Base-by-base conservation (phyloP, 2,329 filamentous ascomycete genomes). In the Hypoxylon sp. region DNA sequence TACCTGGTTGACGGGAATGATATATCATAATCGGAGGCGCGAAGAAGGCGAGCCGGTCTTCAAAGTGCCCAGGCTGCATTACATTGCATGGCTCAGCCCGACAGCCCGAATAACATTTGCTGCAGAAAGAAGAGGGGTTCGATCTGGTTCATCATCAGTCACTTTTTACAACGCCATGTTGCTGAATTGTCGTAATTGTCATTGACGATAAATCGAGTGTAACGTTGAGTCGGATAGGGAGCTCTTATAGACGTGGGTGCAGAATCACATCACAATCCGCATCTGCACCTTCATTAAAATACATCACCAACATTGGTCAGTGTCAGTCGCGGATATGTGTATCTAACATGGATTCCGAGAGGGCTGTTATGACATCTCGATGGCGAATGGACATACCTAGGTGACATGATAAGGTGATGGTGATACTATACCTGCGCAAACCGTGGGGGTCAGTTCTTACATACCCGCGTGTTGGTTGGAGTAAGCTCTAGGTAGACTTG, bases 1-100 rank as follows among this genome's bases (percentile, higher is more conserved):
- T 60, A 59, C 64, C 64, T 60, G 64, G 64, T 66, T 58, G 32
- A 63, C 59, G 64, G 64, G 56, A 63, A 66, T 63, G 63, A 66
- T 62, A 62, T 48, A 56, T 68, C 56, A 57, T 15, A 63, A 37
- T 63, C 43, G 22, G 59, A n/a, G 58, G 11, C 49, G 48, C n/a
- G 55, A 20, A 48, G 30, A 49, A 15, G 43, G 51, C 24, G 28
- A 52, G 37, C 48, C 17, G 26, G 13, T 37, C 52, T 44, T 30
- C 39, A 22, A 56, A 56, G 6, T 26, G 56, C 22, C 50, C 4
- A n/a, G n/a, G n/a, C n/a, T 47, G 41, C 54, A 61, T 58, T 63
- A 47, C 65, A 65, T 49, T 48, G 55, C 65, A 62, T 51, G 50
- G 49, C 22, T 44, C 61, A 48, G 39, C 46, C 11, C 50, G 39